phyloP scores from a whole-genome alignment of 345 rosid species.

The Eutrema heterophyllum region DNA sequence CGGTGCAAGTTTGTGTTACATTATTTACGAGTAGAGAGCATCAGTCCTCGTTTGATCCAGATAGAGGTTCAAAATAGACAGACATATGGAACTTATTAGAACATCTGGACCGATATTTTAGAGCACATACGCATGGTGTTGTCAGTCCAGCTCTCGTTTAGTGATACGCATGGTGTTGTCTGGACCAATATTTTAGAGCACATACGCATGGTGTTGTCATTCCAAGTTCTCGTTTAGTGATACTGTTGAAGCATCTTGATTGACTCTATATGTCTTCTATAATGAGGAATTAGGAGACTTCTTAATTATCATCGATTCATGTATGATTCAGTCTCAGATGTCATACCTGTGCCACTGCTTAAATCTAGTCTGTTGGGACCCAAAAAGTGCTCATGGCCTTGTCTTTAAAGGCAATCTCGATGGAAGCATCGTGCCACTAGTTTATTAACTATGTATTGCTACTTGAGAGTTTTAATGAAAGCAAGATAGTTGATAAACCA shows the following conservation, averaged over 20 bases:
- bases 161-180: background rate
- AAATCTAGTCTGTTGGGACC: background rate
- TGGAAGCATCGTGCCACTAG: slow-evolving; percentile 12
- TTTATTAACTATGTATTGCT: background rate
- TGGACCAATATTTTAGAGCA: background rate
- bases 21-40: slow-evolving; percentile 4
- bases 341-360: background rate
- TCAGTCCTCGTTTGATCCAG: slow-evolving; percentile 8
- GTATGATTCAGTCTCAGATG: background rate
- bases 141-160: background rate
- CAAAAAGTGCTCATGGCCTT: background rate
- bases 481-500: background rate
- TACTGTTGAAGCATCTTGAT: background rate
- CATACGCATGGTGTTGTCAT: slow-evolving; percentile 1
- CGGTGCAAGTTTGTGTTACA: background rate
- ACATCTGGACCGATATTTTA: background rate
- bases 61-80: background rate
- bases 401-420: background rate
- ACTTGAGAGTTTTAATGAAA: slow-evolving; percentile 7
- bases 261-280: slow-evolving; percentile 1
- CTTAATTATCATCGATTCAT: background rate
- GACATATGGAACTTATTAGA: background rate
- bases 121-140: slow-evolving; percentile 3
- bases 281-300: background rate
- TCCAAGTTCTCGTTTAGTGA: background rate